phyloP scores from a whole-genome alignment of 2,329 filamentous ascomycete genomes.

The Dactylellina parvicollis region DNA sequence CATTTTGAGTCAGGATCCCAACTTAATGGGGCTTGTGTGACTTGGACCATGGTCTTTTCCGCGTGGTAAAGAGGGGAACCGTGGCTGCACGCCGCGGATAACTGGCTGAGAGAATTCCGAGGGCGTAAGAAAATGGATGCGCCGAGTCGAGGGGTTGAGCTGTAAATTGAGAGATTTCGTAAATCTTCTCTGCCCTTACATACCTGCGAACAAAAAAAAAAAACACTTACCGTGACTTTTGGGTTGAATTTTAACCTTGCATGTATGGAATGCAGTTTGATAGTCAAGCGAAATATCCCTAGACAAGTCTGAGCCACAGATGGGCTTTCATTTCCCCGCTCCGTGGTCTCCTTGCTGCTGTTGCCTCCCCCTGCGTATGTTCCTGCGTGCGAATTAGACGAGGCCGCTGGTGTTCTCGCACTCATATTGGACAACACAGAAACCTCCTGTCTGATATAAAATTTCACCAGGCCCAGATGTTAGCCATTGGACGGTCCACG shows the following conservation, averaged over 20 bases:
- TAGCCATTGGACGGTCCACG: neutral
- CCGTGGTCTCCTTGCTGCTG: conserved; percentile 35
- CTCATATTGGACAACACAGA: conserved; percentile 42
- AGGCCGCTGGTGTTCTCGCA: conserved; percentile 10
- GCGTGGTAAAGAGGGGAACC: conserved; percentile 28
- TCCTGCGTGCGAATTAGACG: conserved; percentile 54
- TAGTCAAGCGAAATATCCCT: conserved; percentile 27
- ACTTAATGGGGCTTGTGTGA: conserved; percentile 11
- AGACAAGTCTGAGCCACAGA: conserved; percentile 8
- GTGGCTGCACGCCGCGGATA: conserved; percentile 13
- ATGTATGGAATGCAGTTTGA: conserved; percentile 31
- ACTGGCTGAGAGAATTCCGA: conserved; percentile 33
- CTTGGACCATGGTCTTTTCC: conserved; percentile 14
- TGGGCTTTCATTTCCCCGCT: conserved; percentile 15
- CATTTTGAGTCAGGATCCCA: conserved; percentile 4
- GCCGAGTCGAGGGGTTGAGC: conserved; percentile 35
- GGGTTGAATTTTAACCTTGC: neutral
- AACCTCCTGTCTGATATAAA: conserved; percentile 35
- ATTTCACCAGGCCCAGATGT: neutral
- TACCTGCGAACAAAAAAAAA: conserved; percentile 15
- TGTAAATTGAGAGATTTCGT: conserved; percentile 50
- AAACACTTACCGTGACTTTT: neutral
- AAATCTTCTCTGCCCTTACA: conserved; percentile 44
- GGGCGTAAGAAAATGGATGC: conserved; percentile 13
- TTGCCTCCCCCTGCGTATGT: conserved; percentile 48